Conservation (phyloP, 2,329 filamentous ascomycete species). For the Paraconiothyrium brasiliense region DNA sequence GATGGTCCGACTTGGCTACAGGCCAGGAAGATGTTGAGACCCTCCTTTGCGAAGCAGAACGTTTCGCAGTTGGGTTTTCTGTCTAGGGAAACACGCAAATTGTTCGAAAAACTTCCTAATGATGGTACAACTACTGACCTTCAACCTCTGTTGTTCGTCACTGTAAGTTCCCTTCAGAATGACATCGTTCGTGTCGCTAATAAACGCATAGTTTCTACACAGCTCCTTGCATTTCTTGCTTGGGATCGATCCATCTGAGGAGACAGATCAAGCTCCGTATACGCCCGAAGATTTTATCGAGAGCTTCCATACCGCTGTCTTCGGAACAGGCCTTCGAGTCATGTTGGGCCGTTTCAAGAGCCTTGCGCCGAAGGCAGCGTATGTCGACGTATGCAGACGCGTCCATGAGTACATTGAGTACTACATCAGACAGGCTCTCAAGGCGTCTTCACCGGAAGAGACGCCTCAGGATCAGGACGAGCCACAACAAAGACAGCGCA, state of each 20-base stretch:
- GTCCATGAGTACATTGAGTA: constrained; percentile 11
- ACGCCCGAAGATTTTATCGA: constrained; percentile 1
- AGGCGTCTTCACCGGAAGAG: not conserved
- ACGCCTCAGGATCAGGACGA: no score
- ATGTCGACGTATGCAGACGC: not conserved
- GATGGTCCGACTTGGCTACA: constrained; percentile 44
- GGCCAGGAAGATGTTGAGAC: constrained; percentile 55
- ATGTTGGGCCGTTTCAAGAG: constrained; percentile 1
- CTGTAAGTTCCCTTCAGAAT: constrained; percentile 19
- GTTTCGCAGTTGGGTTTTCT: constrained; percentile 62
- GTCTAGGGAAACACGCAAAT: constrained; percentile 62
- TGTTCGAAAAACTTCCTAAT: constrained; percentile 66
- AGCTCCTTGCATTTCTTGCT: constrained; percentile 11
- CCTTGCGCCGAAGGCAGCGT: constrained; percentile 5
- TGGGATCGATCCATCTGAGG: constrained; percentile 4
- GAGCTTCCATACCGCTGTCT: not conserved
- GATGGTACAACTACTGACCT: constrained; percentile 45
- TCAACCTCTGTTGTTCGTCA: constrained; percentile 26
- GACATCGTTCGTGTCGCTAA: not conserved
- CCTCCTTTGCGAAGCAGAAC: constrained; percentile 59
- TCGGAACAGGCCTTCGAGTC: not conserved
- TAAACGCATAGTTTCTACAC: not conserved
- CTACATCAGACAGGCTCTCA: constrained; percentile 8
- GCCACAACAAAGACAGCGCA: not conserved
- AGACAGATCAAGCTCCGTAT: not conserved